Conservation (phyloP, 768 basidiomycete genomes). For the Suillus plorans region DNA sequence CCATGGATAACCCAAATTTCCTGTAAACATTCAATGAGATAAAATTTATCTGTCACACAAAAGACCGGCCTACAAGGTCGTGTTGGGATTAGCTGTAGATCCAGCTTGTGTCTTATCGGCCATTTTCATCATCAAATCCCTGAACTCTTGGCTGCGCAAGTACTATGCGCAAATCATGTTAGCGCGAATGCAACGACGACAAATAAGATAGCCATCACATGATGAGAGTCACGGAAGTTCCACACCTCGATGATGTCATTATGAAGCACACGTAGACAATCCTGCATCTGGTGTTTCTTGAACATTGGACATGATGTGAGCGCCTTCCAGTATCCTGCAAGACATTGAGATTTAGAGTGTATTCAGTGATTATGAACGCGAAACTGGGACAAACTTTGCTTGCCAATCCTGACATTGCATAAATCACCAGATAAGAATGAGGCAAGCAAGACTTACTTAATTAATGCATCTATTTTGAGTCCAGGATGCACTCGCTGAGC, state of each 20-base stretch:
- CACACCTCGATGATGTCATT: slow-evolving; percentile 16
- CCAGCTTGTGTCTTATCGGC: no score
- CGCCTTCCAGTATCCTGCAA: slow-evolving; percentile 18
- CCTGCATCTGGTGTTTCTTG: not conserved
- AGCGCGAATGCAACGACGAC: no score
- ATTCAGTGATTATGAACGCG: not conserved
- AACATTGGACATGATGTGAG: slow-evolving; percentile 14
- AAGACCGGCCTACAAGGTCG: no score
- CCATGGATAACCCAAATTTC: not conserved
- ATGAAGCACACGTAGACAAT: slow-evolving; percentile 17
- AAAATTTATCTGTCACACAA: not conserved
- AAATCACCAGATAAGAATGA: no score
- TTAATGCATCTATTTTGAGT: no score
- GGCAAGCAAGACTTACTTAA: no score
- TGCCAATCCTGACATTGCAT: not conserved
- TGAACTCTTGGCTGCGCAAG: no score
- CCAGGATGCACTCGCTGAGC: no score
- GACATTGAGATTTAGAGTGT: not conserved
- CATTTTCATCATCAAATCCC: no score
- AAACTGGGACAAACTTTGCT: slow-evolving; percentile 11
- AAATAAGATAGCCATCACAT: not conserved
- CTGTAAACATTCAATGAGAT: not conserved
- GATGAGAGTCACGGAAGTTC: slow-evolving; percentile 16
- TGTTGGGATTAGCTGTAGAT: no score
- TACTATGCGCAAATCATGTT: no score